These are phyloP conservation scores for Cladosporium phlei DNA, from an alignment of 2,329 filamentous ascomycete species.

Conservation along the genomic window DNA sequence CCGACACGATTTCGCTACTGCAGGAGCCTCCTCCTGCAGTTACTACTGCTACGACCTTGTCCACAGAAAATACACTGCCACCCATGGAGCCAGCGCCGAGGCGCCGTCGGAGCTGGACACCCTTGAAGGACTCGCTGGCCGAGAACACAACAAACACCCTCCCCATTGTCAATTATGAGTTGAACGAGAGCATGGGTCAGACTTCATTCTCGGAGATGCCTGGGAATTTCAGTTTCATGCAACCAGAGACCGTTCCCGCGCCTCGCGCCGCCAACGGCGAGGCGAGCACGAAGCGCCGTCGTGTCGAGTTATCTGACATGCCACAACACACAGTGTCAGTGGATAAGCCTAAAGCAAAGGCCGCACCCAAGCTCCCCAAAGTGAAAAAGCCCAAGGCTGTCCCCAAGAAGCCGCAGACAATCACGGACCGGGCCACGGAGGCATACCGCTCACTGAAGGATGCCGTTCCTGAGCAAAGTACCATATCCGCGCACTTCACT, in stretches of 20 bases:
- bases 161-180: background rate
- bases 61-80: background rate
- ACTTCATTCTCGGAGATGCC: slow-evolving; percentile 1
- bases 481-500: slow-evolving; percentile 45
- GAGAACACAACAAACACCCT: background rate
- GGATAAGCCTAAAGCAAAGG: background rate
- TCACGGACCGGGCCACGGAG: slow-evolving; percentile 72
- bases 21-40: background rate
- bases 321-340: background rate
- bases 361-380: slow-evolving; percentile 31
- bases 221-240: slow-evolving; percentile 4
- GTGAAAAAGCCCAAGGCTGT: slow-evolving; percentile 45
- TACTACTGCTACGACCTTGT: too few species aligned
- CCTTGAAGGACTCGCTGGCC: background rate
- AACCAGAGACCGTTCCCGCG: background rate
- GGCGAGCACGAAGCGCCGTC: slow-evolving; percentile 17
- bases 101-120: slow-evolving; percentile 17
- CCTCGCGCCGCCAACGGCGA: slow-evolving; percentile 4
- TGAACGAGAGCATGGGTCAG: background rate
- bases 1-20: background rate
- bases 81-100: slow-evolving; percentile 2
- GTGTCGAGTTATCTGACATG: slow-evolving; percentile 15
- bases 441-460: slow-evolving; percentile 52
- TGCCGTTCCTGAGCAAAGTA: slow-evolving; percentile 24
- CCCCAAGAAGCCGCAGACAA: slow-evolving; percentile 68